These are phyloP conservation scores for Paulownia fortunei DNA, from an alignment of 257 asterid genomes.

Conservation along the genomic window DNA sequence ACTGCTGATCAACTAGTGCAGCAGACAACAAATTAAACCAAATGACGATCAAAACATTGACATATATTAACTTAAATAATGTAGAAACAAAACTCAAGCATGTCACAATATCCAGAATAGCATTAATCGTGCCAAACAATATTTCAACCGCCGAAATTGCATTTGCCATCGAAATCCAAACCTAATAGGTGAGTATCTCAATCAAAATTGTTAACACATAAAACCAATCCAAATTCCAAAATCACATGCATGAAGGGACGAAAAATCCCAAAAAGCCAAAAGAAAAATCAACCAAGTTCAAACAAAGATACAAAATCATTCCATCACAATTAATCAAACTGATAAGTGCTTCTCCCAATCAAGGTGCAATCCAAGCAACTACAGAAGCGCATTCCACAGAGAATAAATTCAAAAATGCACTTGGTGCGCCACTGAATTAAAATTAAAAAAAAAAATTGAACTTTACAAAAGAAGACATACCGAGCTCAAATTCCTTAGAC, in stretches of 20 bases:
- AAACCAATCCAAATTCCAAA: slow-evolving; percentile 1
- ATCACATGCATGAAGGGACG: neutral
- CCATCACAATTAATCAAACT: neutral
- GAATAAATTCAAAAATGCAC: neutral
- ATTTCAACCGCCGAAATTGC: slow-evolving; percentile 1
- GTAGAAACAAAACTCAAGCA: neutral
- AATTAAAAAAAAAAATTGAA: neutral
- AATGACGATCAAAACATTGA: too few species aligned
- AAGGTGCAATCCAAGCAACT: neutral
- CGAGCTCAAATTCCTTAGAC: slow-evolving; percentile 43
- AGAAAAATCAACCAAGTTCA: neutral
- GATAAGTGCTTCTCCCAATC: neutral
- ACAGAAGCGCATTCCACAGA: neutral
- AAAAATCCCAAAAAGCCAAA: neutral
- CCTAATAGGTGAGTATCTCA: neutral
- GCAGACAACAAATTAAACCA: neutral
- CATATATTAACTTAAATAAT: neutral
- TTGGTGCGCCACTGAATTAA: neutral
- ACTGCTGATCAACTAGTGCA: neutral
- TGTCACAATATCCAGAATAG: neutral
- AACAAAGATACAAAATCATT: slow-evolving; percentile 7
- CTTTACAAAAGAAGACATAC: slow-evolving; percentile 41
- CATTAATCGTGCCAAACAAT: neutral
- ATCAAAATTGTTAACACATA: neutral
- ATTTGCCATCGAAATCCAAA: neutral